phyloP scores from a whole-genome alignment of 108 stramenopile genomes.

The Mediolabrus comicus region DNA sequence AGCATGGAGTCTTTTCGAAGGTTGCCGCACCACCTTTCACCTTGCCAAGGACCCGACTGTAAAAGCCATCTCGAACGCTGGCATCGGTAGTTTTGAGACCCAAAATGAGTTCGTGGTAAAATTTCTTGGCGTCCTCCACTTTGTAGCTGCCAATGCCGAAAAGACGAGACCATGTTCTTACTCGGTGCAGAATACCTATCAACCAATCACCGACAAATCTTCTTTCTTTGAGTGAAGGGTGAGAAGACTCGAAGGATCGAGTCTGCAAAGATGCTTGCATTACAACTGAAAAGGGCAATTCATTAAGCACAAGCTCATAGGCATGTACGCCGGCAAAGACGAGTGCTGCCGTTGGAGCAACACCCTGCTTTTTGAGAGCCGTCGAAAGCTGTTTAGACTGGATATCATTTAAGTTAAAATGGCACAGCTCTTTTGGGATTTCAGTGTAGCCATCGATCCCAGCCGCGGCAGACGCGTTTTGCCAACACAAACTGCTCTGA shows the following conservation, averaged over 20 bases:
- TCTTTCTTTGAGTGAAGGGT: background rate
- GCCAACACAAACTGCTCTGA: conserved; percentile 2
- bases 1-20: background rate
- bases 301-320: background rate
- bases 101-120: background rate
- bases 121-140: background rate
- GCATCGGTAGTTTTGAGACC: background rate
- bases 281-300: background rate
- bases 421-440: conserved; percentile 6
- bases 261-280: background rate
- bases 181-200: background rate
- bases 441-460: conserved; percentile 10
- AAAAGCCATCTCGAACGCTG: background rate
- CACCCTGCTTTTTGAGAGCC: conserved; percentile 5
- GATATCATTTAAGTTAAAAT: conserved; percentile 5
- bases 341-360: background rate
- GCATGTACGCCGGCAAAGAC: background rate
- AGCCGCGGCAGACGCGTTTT: conserved; percentile 8
- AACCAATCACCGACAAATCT: background rate
- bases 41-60: background rate
- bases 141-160: background rate
- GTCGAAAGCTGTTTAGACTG: conserved; percentile 11
- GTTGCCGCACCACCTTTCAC: background rate
- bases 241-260: background rate
- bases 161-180: background rate